These are phyloP conservation scores for Waltergamsia citrina DNA, from an alignment of 2,329 filamentous ascomycete species.

Conservation along the genomic window DNA sequence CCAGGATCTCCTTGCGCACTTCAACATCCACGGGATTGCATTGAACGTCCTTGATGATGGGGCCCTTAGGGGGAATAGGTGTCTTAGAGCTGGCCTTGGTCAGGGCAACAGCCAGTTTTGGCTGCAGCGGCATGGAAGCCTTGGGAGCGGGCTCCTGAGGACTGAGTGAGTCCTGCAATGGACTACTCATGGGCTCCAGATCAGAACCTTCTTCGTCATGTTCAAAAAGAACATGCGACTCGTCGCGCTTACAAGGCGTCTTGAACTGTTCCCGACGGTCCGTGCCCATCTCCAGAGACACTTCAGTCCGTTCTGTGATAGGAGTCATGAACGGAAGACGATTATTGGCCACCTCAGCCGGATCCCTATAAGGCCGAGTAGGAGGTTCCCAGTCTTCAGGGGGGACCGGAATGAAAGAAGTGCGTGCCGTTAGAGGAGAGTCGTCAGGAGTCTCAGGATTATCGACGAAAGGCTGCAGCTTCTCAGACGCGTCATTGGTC, in stretches of 20 bases:
- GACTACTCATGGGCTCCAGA: slow-evolving; percentile 53
- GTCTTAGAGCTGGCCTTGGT: slow-evolving; percentile 22
- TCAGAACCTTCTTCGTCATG: slow-evolving; percentile 15
- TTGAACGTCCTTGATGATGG: slow-evolving; percentile 71
- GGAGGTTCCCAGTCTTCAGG: slow-evolving; percentile 82
- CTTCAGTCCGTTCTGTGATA: slow-evolving; percentile 92
- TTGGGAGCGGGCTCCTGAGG: slow-evolving; percentile 35
- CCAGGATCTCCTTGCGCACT: slow-evolving; percentile 66
- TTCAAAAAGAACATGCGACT: slow-evolving; percentile 12
- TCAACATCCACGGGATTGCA: slow-evolving; percentile 84
- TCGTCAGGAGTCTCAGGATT: slow-evolving; percentile 23
- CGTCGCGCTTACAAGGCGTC: slow-evolving; percentile 60
- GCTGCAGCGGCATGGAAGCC: slow-evolving; percentile 38
- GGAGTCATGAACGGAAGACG: slow-evolving; percentile 97
- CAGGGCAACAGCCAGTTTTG: slow-evolving; percentile 25
- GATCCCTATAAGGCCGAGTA: slow-evolving; percentile 71
- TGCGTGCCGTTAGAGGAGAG: slow-evolving; percentile 41
- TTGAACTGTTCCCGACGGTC: slow-evolving; percentile 53
- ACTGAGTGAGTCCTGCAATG: slow-evolving; percentile 56
- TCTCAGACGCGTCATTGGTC: slow-evolving; percentile 23
- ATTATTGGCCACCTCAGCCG: slow-evolving; percentile 73
- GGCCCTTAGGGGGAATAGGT: slow-evolving; percentile 41
- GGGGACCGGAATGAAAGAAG: slow-evolving; percentile 67
- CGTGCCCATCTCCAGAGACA: slow-evolving; percentile 62
- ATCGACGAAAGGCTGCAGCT: slow-evolving; percentile 12